Conservation (phyloP, 1,139 yeast species). For the Debaryomyces psychrophilus region DNA sequence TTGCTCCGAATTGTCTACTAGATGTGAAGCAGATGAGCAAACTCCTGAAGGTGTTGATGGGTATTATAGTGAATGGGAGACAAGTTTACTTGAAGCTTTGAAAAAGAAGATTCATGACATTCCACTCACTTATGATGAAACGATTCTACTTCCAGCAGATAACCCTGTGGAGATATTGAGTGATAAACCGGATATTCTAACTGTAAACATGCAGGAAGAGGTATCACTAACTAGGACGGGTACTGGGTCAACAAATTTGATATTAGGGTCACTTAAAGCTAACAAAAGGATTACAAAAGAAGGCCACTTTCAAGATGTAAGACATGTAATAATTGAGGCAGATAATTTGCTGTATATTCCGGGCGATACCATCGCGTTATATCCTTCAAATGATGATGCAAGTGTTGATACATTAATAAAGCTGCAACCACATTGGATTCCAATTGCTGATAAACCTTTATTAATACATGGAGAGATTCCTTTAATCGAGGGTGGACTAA, state of each 20-base stretch:
- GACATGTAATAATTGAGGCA: slow-evolving; percentile 57
- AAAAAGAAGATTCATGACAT: slow-evolving; percentile 38
- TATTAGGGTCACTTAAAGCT: slow-evolving; percentile 44
- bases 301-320: slow-evolving; percentile 89
- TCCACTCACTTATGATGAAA: slow-evolving; percentile 27
- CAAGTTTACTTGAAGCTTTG: slow-evolving; percentile 49
- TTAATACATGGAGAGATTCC: slow-evolving; percentile 30
- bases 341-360: slow-evolving; percentile 52
- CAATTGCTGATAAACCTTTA: slow-evolving; percentile 63
- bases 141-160: slow-evolving; percentile 48
- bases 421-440: slow-evolving; percentile 71
- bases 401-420: slow-evolving; percentile 69
- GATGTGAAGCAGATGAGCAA: slow-evolving; percentile 92
- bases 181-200: slow-evolving; percentile 25
- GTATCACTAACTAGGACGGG: slow-evolving; percentile 29
- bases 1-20: slow-evolving; percentile 65
- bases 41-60: slow-evolving; percentile 80
- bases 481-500: slow-evolving; percentile 61
- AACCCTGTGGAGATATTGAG: slow-evolving; percentile 31
- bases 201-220: slow-evolving; percentile 7
- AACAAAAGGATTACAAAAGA: slow-evolving; percentile 65
- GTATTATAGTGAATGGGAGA: slow-evolving; percentile 75
- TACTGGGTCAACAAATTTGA: slow-evolving; percentile 12
- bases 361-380: slow-evolving; percentile 81
- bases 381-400: slow-evolving; percentile 67